Conservation (phyloP, 805 yeast genomes). For the Suhomyces prunicola region DNA sequence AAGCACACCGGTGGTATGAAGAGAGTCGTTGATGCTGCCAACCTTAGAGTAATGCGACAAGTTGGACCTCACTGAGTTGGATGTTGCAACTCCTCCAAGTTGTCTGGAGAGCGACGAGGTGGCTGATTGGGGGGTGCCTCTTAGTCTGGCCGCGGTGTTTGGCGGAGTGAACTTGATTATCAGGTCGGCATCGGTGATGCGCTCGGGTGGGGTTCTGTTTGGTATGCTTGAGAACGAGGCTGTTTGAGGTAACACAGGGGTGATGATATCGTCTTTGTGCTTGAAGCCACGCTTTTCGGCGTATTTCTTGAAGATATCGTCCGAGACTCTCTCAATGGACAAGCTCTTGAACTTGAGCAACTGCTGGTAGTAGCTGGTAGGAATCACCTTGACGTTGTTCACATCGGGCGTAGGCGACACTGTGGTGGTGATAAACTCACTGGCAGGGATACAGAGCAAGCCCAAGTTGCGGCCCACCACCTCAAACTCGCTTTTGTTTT, state of each 20-base stretch:
- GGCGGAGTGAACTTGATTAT: slow-evolving; percentile 26
- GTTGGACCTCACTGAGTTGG: slow-evolving; percentile 26
- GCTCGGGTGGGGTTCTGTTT: slow-evolving; percentile 14
- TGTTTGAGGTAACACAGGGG: slow-evolving; percentile 20
- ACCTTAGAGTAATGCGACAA: slow-evolving; percentile 28
- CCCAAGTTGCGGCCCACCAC: slow-evolving; percentile 29
- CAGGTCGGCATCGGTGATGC: slow-evolving; percentile 10
- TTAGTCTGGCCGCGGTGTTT: slow-evolving; percentile 10
- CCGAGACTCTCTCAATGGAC: slow-evolving; percentile 43
- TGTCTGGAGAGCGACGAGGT: slow-evolving; percentile 5
- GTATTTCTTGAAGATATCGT: slow-evolving; percentile 43
- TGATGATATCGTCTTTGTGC: slow-evolving; percentile 20
- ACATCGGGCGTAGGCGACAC: slow-evolving; percentile 53
- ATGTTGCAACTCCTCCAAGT: slow-evolving; percentile 4
- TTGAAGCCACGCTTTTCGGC: slow-evolving; percentile 50
- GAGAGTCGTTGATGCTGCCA: slow-evolving; percentile 29
- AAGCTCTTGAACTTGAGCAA: slow-evolving; percentile 39
- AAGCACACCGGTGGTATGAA: slow-evolving; percentile 30
- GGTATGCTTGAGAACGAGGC: slow-evolving; percentile 11
- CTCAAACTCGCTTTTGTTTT: slow-evolving; percentile 11
- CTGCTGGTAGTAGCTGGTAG: slow-evolving; percentile 60
- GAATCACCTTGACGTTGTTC: slow-evolving; percentile 58
- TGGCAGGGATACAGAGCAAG: slow-evolving; percentile 53
- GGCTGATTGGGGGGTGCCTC: slow-evolving; percentile 8
- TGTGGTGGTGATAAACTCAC: slow-evolving; percentile 63